Percentiles rank a stretch among this genome's conserved stretches.
phyloP scores from a whole-genome alignment of 768 basidiomycete species.

The Hygrocybe punicea region DNA sequence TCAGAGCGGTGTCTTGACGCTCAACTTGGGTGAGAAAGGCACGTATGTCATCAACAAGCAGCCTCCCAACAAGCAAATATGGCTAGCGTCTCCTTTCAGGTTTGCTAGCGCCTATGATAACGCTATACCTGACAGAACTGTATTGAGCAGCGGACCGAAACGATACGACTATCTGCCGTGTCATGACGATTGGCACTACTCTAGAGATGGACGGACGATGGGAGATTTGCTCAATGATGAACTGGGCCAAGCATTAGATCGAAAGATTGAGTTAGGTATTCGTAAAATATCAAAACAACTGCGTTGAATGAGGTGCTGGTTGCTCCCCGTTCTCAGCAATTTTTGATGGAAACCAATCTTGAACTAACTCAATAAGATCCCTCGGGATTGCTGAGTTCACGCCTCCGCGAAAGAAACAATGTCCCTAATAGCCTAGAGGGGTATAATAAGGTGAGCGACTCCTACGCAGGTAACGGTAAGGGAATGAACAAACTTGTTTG shows the following conservation, averaged over 20 bases:
- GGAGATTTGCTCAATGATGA: constrained; percentile 66
- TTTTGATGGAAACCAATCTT: too few relatives aligned
- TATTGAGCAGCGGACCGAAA: constrained; percentile 72
- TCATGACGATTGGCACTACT: constrained; percentile 69
- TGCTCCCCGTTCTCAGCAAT: too few relatives aligned
- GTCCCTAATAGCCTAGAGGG: constrained; percentile 55
- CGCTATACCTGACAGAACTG: background rate
- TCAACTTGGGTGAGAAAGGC: constrained; percentile 68
- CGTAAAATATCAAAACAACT: constrained; percentile 19
- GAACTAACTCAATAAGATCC: background rate
- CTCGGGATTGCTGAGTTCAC: constrained; percentile 25
- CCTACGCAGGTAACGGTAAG: constrained; percentile 2
- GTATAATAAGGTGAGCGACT: constrained; percentile 1
- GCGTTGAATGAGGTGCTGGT: background rate
- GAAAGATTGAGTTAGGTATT: constrained; percentile 32
- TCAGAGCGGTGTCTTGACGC: constrained; percentile 88
- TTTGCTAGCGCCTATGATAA: constrained; percentile 30
- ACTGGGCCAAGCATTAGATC: constrained; percentile 41
- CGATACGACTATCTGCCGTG: constrained; percentile 73
- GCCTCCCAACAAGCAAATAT: constrained; percentile 95
- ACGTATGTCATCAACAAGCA: constrained; percentile 98
- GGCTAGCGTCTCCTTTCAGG: constrained; percentile 90
- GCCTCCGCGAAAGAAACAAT: constrained; percentile 60
- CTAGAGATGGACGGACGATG: constrained; percentile 60
- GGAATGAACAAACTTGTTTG: constrained; percentile 50